These are phyloP conservation scores for Diaporthe citriasiana DNA, from an alignment of 2,329 filamentous ascomycete species.

Conservation along the genomic window DNA sequence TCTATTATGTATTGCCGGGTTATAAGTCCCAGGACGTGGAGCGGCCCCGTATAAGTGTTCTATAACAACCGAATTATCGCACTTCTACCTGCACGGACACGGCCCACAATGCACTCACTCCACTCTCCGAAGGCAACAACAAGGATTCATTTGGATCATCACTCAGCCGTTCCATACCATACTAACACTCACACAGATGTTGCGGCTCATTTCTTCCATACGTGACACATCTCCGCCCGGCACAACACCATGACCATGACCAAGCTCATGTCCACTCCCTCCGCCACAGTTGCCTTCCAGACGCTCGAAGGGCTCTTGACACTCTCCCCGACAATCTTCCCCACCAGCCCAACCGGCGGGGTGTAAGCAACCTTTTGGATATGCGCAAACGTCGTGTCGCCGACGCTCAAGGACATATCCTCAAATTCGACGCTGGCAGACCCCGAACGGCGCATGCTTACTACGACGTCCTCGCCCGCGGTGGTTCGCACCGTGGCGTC, in stretches of 20 bases:
- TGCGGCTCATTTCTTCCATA: constrained; percentile 2
- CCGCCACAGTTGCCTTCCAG: background rate
- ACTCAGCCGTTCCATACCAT: background rate
- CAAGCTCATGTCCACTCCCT: constrained; percentile 6
- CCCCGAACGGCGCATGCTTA: constrained; percentile 1
- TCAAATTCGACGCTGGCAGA: background rate
- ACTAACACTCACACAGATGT: background rate
- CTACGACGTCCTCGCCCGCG: constrained; percentile 41
- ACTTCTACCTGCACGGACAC: background rate
- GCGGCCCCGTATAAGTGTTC: background rate
- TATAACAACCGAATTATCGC: background rate
- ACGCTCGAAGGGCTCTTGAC: background rate
- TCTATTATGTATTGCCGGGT: background rate
- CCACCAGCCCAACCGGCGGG: background rate
- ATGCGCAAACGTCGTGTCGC: background rate
- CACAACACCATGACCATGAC: constrained; percentile 11
- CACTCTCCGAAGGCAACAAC: background rate
- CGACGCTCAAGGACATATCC: background rate
- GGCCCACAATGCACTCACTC: background rate
- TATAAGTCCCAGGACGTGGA: background rate
- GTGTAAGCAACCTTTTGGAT: background rate
- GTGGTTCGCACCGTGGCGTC: constrained; percentile 41
- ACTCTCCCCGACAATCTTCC: background rate
- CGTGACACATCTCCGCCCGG: constrained; percentile 8
- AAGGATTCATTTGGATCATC: background rate